Base-by-base conservation (phyloP, 2,329 filamentous ascomycete species). In the Neoarthrinium moseri region DNA sequence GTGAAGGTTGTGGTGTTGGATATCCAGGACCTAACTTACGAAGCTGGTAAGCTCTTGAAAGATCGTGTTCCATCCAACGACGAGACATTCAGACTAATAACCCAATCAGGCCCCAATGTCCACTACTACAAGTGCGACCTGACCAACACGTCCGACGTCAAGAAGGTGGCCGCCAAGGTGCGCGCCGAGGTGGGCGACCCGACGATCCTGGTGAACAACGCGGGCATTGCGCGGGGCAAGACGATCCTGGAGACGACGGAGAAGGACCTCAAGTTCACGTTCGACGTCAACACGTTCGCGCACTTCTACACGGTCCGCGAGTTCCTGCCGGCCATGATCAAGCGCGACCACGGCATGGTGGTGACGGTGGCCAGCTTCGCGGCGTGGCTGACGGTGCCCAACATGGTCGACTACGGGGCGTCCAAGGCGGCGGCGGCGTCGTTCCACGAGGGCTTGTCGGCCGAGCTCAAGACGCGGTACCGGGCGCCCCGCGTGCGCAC, bases 1-100 rank as follows among this genome's bases (percentile, higher is more conserved):
- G 72, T 87, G 54, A 86, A 80, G 52, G 84, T 91, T 26, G 84
- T 84, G 0, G 83, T 91, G 2, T 62, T 91, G 27, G 88, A 92
- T 66, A 74, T 89, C 26, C 81, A 86, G 55, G 73, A 75, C 5
- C 46, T 59, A 52, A 49, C 50, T 3, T 60, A 49, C 26, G 56
- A 60, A 15, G 51, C 52, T 35, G 55, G 57, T 60, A 35, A 45
- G 56, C 43, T n/a, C n/a, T n/a, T n/a, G n/a, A n/a, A n/a, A n/a
- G n/a, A n/a, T n/a, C n/a, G n/a, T n/a, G n/a, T n/a, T n/a, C n/a
- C n/a, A n/a, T n/a, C n/a, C n/a, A n/a, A n/a, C n/a, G n/a, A n/a
- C n/a, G n/a, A n/a, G n/a, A n/a, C n/a, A n/a, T n/a, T n/a, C n/a
- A n/a, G n/a, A n/a, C n/a, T n/a, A n/a, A n/a, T n/a, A n/a, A n/a